Conservation (phyloP, 1,139 yeast genomes). For the Candida anutae region DNA sequence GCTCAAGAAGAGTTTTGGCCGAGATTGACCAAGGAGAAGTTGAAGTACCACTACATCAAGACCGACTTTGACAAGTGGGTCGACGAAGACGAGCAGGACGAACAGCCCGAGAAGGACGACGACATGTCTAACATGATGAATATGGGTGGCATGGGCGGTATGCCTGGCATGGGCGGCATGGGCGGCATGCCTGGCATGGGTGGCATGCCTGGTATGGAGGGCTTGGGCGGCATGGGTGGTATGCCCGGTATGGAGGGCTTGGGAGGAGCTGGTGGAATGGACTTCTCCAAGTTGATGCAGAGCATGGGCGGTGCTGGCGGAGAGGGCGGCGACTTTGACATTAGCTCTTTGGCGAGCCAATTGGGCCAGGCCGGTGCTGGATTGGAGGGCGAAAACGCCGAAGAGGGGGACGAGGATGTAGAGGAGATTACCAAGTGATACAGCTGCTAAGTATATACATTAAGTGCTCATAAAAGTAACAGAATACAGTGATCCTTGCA, state of each 20-base stretch:
- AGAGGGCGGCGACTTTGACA: constrained; percentile 17
- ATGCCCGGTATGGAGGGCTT: constrained; percentile 15
- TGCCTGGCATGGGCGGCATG: constrained; percentile 19
- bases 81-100: constrained; percentile 23
- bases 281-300: constrained; percentile 13
- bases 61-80: constrained; percentile 95
- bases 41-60: constrained; percentile 69
- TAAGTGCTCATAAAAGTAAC: no score
- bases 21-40: constrained; percentile 21
- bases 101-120: constrained; percentile 38
- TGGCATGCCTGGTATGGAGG: constrained; percentile 22
- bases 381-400: constrained; percentile 23
- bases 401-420: constrained; percentile 22
- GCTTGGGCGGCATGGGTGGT: constrained; percentile 27
- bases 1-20: constrained; percentile 47
- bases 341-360: constrained; percentile 35
- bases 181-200: constrained; percentile 27
- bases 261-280: constrained; percentile 16
- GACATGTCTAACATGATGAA: constrained; percentile 22
- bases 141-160: constrained; percentile 20
- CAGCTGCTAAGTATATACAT: no score
- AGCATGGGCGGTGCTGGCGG: constrained; percentile 17
- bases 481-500: no score
- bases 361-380: constrained; percentile 35
- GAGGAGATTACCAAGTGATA: constrained; percentile 14